These are phyloP conservation scores for Cavenderia fasciculata DNA, from an alignment of 78 protist genomes.

Conservation along the genomic window DNA sequence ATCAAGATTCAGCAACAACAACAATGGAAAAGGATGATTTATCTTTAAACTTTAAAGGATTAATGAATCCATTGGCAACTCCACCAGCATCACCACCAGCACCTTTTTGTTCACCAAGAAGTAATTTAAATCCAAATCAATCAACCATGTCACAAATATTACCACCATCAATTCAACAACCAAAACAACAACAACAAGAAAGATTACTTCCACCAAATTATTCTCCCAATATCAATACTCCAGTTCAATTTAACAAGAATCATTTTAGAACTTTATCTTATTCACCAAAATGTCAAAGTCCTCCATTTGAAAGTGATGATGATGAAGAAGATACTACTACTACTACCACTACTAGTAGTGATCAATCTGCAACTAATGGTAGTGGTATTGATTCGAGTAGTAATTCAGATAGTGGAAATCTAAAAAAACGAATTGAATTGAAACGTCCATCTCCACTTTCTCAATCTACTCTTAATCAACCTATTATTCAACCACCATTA, in stretches of 20 bases:
- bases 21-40: neutral
- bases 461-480: neutral
- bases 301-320: neutral
- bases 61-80: neutral
- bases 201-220: neutral
- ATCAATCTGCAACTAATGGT: neutral
- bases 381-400: no score
- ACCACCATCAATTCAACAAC: neutral
- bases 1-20: no score
- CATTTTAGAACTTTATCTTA: constrained; percentile 54
- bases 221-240: neutral
- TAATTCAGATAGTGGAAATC: no score
- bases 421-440: no score
- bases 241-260: constrained; percentile 17
- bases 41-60: neutral
- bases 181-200: neutral
- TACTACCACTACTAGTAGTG: neutral
- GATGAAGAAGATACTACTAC: neutral
- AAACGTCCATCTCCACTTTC: neutral
- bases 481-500: constrained; percentile 47
- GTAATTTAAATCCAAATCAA: no score
- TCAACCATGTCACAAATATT: neutral
- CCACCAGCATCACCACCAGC: constrained; percentile 10
- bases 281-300: constrained; percentile 27
- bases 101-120: no score